Evolutionary conservation across 441 rosid genomes (phyloP).

Genomic region (Daphne laureola): DNA sequence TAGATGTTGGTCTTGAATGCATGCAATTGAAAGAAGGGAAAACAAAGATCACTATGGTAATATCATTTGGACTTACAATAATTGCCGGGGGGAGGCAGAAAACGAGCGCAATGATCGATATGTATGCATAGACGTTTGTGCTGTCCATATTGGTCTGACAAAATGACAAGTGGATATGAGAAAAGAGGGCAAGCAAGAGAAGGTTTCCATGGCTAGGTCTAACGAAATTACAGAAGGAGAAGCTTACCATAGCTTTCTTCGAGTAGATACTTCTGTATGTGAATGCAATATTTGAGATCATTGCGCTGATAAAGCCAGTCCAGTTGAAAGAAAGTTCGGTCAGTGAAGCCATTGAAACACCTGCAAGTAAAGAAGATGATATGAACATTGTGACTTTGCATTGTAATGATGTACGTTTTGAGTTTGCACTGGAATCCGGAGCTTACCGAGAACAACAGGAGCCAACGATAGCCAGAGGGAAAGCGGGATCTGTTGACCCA

Average conservation of each 20-base stretch:
- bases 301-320: conserved; percentile 59
- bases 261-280: conserved; percentile 66
- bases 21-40: conserved; percentile 3
- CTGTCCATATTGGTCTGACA: conserved; percentile 62
- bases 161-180: neutral
- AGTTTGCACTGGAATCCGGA: neutral
- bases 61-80: conserved; percentile 30
- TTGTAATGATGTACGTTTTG: too few species aligned
- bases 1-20: neutral
- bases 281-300: conserved; percentile 60
- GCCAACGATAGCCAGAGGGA: conserved; percentile 55
- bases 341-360: conserved; percentile 62
- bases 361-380: conserved; percentile 20
- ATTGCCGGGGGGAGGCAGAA: conserved; percentile 57
- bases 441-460: conserved; percentile 51
- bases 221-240: neutral
- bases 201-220: neutral
- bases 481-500: conserved; percentile 51
- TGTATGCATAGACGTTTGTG: conserved; percentile 54
- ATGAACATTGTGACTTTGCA: neutral
- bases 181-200: neutral
- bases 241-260: conserved; percentile 57
- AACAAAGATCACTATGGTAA: neutral
- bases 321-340: conserved; percentile 71
- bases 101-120: conserved; percentile 47